Base-by-base conservation (phyloP, 78 protist species). In the Monosiga brevicollis region DNA sequence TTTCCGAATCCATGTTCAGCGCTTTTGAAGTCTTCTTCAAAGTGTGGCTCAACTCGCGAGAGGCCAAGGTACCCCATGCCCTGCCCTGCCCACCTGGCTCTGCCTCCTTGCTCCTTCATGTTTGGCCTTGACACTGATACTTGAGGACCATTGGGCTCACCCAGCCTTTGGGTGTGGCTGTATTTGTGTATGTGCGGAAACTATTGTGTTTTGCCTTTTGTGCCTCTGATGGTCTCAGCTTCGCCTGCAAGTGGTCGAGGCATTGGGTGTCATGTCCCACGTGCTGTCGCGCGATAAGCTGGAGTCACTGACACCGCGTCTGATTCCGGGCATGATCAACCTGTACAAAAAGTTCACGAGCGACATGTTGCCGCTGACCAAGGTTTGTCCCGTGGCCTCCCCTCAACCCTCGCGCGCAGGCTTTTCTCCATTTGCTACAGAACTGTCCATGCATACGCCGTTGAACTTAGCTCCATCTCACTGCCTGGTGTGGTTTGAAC, bases 1-100 rank as follows among this genome's bases (percentile, higher is more conserved):
- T 37, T 11, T 37, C 81, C n/a, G 9, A 37, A 15, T 22, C 41
- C 20, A 24, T 91, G 73, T 86, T 73, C 55, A 84, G 92, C 32
- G 90, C 91, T 24, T 71, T 82, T 0, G 92, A 89, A 34, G 70
- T 91, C 26, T 74, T 91, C 77, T 88, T 86, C 72, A 54, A 36
- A 41, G 79, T 85, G 49, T 91, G 94, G 94, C 76, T 88, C 23
- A n/a, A 73, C 24, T 49, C 78, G 39, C 73, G 70, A 49, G 87
- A 91, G 54, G 82, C 79, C 36, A 87, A 85, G 81, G 94, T 91
- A 24, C 37, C 39, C 20, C 3, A 40, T 62, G 34, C 38, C 10
- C 32, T 26, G 39, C 6, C 2, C 32, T 11, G 10, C 26, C 25
- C 22, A 22, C 6, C 35, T 20, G 32, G 34, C 39, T 72, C 39